A percentile compares a stretch with the other conserved stretches of the same genome.
Conservation (phyloP, 148 eudicot species). For the Camellia japonica region DNA sequence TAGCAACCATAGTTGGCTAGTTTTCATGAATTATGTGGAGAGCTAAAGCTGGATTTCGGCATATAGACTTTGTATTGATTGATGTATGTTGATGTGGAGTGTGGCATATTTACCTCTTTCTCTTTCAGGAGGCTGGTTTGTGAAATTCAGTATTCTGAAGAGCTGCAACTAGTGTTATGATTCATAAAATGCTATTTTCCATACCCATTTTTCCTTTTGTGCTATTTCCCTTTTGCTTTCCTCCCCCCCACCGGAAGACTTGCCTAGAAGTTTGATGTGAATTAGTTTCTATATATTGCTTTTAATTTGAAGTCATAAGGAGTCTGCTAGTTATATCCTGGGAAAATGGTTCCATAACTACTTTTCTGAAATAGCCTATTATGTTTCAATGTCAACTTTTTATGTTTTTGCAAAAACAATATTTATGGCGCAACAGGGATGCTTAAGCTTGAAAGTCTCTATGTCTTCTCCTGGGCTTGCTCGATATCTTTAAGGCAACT, state of each 20-base stretch:
- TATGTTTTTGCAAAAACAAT: background rate
- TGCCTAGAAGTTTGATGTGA: background rate
- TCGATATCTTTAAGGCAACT: background rate
- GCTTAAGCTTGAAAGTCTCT: background rate
- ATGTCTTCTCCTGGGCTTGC: background rate
- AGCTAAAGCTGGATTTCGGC: no score
- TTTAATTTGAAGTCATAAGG: background rate
- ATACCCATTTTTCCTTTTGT: background rate
- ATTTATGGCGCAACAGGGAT: background rate
- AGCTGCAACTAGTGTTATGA: background rate
- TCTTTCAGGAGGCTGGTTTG: background rate
- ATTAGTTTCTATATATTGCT: background rate
- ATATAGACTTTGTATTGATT: no score
- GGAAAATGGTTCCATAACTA: background rate
- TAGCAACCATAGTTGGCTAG: no score
- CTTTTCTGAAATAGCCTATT: background rate
- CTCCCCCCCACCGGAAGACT: no score
- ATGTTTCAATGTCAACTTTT: background rate
- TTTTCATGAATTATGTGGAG: no score
- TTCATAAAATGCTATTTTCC: background rate
- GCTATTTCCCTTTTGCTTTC: background rate
- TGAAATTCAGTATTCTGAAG: background rate
- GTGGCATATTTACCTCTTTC: background rate
- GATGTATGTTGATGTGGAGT: no score
- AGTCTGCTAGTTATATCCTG: background rate